phyloP scores from a whole-genome alignment of 208 protist species.

The Tritrichomonas musculus region DNA sequence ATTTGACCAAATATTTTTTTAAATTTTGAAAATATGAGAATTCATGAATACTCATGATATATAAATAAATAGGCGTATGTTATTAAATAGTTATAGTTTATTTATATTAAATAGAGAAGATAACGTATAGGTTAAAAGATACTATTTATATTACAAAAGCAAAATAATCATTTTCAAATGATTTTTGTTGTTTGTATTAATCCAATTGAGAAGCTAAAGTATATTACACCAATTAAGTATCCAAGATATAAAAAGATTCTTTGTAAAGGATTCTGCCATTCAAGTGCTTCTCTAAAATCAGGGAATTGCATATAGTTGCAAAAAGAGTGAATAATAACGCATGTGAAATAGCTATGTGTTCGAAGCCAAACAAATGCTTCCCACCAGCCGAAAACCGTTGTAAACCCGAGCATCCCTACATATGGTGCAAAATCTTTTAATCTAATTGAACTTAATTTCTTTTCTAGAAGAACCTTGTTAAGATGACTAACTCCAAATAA shows the following conservation, averaged over 20 bases:
- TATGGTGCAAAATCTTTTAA: background rate
- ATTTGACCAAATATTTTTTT: too few species aligned
- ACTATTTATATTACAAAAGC: too few species aligned
- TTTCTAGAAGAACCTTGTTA: background rate
- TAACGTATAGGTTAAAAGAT: too few species aligned
- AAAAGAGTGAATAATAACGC: background rate
- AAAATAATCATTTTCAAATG: too few species aligned
- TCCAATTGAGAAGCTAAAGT: background rate
- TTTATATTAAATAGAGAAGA: too few species aligned
- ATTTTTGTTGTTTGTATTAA: too few species aligned
- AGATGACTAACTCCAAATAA: background rate
- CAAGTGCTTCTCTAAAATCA: background rate
- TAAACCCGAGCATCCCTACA: background rate
- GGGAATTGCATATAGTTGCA: conserved; percentile 32
- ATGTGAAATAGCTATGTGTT: background rate
- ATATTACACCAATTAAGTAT: background rate
- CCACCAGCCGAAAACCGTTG: background rate
- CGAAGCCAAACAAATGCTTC: background rate
- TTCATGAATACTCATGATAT: too few species aligned
- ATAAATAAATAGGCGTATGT: too few species aligned
- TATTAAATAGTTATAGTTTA: too few species aligned
- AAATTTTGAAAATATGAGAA: too few species aligned
- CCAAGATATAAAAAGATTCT: background rate
- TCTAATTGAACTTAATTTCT: too few species aligned
- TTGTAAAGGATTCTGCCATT: background rate